Conservation (phyloP, 257 asterid genomes). For the Fraxinus americana region DNA sequence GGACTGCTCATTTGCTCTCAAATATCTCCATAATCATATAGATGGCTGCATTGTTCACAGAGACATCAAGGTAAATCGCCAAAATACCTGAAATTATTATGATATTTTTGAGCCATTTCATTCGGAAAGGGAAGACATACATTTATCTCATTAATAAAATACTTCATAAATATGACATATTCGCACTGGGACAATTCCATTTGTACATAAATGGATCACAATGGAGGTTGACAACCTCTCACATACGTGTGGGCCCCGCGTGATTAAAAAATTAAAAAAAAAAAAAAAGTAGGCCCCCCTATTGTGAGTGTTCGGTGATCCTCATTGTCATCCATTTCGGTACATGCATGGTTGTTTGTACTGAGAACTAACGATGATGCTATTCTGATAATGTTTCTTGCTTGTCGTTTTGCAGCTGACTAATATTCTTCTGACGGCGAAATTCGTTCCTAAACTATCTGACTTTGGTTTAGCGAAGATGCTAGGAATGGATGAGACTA, state of each 20-base stretch:
- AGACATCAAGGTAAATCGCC: slow-evolving; percentile 63
- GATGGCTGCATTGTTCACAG: slow-evolving; percentile 86
- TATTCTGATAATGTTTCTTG: slow-evolving; percentile 1
- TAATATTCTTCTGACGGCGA: slow-evolving; percentile 71
- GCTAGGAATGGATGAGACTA: slow-evolving; percentile 75
- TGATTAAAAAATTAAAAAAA: no score
- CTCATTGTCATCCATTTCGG: no score
- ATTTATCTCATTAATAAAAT: no score
- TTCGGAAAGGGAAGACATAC: no score
- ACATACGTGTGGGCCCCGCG: no score
- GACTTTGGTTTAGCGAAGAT: slow-evolving; percentile 78
- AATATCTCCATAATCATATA: slow-evolving; percentile 61
- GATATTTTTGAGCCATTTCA: background rate
- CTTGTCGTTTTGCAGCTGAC: slow-evolving; percentile 52
- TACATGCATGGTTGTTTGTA: no score
- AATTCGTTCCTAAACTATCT: slow-evolving; percentile 69
- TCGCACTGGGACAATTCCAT: background rate
- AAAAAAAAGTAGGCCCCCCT: no score
- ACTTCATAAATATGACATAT: background rate
- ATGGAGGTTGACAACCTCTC: no score
- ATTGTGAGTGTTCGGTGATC: no score
- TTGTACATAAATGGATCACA: no score
- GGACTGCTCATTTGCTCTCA: slow-evolving; percentile 74
- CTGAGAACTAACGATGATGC: background rate
- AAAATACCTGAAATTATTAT: background rate